Percentiles rank a stretch among this genome's conserved stretches.
Conservation (phyloP, 371 early-diverging fungal genomes). For the Mycotypha africana region DNA sequence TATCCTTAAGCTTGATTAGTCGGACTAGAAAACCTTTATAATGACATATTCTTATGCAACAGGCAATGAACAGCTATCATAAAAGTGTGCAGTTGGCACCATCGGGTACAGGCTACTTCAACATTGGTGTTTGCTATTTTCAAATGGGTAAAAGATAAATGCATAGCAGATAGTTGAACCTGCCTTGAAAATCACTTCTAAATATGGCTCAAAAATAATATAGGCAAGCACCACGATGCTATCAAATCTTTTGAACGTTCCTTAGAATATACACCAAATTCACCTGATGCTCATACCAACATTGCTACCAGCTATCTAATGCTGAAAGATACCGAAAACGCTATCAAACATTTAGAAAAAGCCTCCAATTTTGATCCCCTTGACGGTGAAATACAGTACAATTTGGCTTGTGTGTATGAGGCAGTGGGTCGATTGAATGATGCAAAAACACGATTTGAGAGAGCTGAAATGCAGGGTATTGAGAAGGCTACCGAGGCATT, state of each 20-base stretch:
- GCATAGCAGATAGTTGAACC: no score
- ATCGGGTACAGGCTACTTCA: slow-evolving; percentile 64
- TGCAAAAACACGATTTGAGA: slow-evolving; percentile 66
- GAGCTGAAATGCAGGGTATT: slow-evolving; percentile 58
- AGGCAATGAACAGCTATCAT: slow-evolving; percentile 49
- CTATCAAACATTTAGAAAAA: slow-evolving; percentile 61
- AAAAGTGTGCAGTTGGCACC: slow-evolving; percentile 40
- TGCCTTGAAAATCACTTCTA: no score
- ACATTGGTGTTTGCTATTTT: slow-evolving; percentile 75
- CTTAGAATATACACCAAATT: slow-evolving; percentile 56
- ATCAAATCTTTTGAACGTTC: slow-evolving; percentile 66
- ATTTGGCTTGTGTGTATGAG: slow-evolving; percentile 75
- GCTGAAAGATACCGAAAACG: slow-evolving; percentile 53
- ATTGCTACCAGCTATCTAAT: slow-evolving; percentile 73
- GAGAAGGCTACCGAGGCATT: slow-evolving; percentile 46
- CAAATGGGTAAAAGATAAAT: slow-evolving; percentile 48
- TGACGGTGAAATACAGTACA: slow-evolving; percentile 74
- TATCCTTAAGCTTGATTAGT: background rate
- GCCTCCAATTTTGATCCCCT: slow-evolving; percentile 69
- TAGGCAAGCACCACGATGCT: slow-evolving; percentile 53
- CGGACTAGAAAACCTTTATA: background rate
- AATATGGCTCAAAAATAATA: no score
- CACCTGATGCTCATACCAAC: slow-evolving; percentile 81
- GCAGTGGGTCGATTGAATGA: slow-evolving; percentile 58
- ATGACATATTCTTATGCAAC: slow-evolving; percentile 1